Conservation (phyloP, 495 filamentous ascomycete genomes). For the Lasiosphaeris hirsuta region DNA sequence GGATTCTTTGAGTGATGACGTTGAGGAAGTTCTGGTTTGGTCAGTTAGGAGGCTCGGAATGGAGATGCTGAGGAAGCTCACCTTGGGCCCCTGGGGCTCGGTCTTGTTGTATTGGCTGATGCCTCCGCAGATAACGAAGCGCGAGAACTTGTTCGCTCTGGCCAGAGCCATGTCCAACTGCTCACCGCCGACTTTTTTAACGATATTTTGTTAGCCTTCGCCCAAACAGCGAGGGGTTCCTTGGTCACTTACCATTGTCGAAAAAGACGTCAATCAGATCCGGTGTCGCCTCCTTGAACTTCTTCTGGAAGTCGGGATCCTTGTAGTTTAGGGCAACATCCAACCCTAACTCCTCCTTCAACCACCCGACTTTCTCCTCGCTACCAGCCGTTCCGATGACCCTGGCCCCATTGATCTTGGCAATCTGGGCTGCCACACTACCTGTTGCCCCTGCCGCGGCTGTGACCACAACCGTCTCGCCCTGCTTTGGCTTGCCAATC, state of each 20-base stretch:
- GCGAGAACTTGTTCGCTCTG: slow-evolving; percentile 51
- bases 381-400: slow-evolving; percentile 61
- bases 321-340: slow-evolving; percentile 69
- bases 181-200: slow-evolving; percentile 52
- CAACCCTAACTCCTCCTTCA: slow-evolving; percentile 56
- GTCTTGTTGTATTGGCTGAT: slow-evolving; percentile 43
- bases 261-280: slow-evolving; percentile 63
- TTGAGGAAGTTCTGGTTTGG: slow-evolving; percentile 26
- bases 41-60: neutral
- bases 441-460: slow-evolving; percentile 71
- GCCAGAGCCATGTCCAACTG: slow-evolving; percentile 60
- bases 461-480: slow-evolving; percentile 66
- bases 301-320: slow-evolving; percentile 51
- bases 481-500: slow-evolving; percentile 51
- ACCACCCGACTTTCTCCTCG: slow-evolving; percentile 62
- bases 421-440: slow-evolving; percentile 66
- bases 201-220: neutral
- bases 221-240: no score
- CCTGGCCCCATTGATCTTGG: slow-evolving; percentile 59
- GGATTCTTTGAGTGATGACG: slow-evolving; percentile 38
- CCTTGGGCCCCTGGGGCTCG: slow-evolving; percentile 27
- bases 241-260: slow-evolving; percentile 51
- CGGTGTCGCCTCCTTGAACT: slow-evolving; percentile 58
- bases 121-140: slow-evolving; percentile 60
- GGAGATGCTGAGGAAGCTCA: neutral